These are phyloP conservation scores for Saposhnikovia divaricata DNA, from an alignment of 129 eudicot genomes.

Conservation along the genomic window DNA sequence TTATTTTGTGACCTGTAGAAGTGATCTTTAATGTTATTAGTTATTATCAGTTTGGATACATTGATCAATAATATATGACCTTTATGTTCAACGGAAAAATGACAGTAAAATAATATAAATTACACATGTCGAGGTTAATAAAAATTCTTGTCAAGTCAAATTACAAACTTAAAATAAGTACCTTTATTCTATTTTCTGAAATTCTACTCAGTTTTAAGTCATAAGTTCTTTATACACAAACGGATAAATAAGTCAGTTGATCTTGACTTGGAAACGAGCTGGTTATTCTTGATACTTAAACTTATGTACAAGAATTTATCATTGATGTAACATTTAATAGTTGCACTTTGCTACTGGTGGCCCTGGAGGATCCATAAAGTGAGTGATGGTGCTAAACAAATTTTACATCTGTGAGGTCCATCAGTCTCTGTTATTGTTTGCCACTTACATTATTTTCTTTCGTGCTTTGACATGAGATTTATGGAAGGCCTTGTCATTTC, in stretches of 20 bases:
- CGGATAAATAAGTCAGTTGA: not conserved
- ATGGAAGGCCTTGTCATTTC: conserved; percentile 26
- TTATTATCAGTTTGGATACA: no score
- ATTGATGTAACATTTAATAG: not conserved
- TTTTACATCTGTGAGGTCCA: conserved; percentile 15
- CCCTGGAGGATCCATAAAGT: conserved; percentile 13
- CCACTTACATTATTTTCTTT: conserved; percentile 19
- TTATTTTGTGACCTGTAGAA: not conserved
- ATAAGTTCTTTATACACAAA: not conserved
- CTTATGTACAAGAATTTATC: not conserved
- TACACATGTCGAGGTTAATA: not conserved
- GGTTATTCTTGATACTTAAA: not conserved
- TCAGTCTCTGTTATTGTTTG: conserved; percentile 18
- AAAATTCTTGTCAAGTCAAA: not conserved
- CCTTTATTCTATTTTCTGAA: not conserved
- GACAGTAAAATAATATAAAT: not conserved
- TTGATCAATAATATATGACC: not conserved
- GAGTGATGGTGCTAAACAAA: conserved; percentile 7
- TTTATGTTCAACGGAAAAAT: not conserved
- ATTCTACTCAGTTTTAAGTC: not conserved
- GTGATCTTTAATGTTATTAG: not conserved
- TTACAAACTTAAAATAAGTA: not conserved
- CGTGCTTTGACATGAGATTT: not conserved
- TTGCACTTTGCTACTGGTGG: conserved; percentile 16
- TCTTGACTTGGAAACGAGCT: not conserved